Base-by-base conservation (phyloP, 1,139 yeast genomes). In the Candida buenavistaensis region DNA sequence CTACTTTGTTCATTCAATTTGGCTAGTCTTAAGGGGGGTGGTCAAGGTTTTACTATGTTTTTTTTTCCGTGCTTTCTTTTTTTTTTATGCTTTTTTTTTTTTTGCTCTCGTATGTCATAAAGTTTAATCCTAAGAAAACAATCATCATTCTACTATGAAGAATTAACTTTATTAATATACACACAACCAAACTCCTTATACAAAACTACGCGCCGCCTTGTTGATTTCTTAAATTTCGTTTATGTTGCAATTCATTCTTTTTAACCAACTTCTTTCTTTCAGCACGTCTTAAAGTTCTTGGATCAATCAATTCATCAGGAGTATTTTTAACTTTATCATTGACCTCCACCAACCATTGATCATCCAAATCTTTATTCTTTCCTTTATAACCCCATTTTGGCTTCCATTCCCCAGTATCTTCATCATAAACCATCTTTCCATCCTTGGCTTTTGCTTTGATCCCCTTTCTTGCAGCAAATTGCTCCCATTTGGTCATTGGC, bases 301-400 rank as follows among this genome's bases (percentile, higher is more conserved):
- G 97, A 58, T 90, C 97, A 37, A 87, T 70, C 50, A 87, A 68
- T 50, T 86, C 96, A 37, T 83, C 79, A 23, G 66, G 74, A 11
- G 83, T 78, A 37, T 78, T 79, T 53, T 77, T 75, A 25, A 70
- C 78, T 48, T 80, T 73, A 39, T 86, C 95, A 40, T 88, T 87
- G 43, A 92, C 84, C 63, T 94, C 99, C 38, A 92, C 97, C 57
- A 89, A 74, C 98, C 98, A 92, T 64, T 92, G 97, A 56, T 75
- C 69, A 55, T 92, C 97, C 50, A 82, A 57, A 39, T 81, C 78
- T 67, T 92, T 92, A 64, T 92, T 92, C 61, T 79, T 78, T 54
- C 98, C 98, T 49, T 85, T 82, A 68, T 83, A 92, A 41, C 99
- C 99, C 98, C 98, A 94, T 63, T 89, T 90, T 51, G 95, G 94